Conservation (phyloP, 805 yeast species). For the Teunomyces tritomae region DNA sequence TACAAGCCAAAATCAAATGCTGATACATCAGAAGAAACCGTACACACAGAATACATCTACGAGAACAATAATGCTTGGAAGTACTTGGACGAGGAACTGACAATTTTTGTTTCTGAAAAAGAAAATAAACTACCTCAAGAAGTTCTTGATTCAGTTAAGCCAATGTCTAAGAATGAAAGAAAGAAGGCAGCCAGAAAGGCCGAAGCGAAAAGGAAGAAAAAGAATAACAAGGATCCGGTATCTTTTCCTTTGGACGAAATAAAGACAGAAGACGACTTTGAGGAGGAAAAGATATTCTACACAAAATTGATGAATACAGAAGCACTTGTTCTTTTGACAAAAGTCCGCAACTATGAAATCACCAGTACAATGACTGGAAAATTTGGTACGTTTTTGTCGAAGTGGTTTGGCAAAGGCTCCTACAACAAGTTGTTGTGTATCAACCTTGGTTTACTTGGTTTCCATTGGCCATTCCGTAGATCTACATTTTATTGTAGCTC, state of each 20-base stretch:
- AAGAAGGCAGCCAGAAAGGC: slow-evolving; percentile 4
- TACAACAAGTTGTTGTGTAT: slow-evolving; percentile 29
- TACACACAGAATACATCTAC: background rate
- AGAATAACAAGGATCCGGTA: background rate
- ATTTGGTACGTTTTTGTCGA: slow-evolving; percentile 18
- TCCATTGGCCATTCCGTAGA: slow-evolving; percentile 47
- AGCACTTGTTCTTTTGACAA: slow-evolving; percentile 38
- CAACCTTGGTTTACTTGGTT: slow-evolving; percentile 40
- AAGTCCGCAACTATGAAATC: slow-evolving; percentile 36
- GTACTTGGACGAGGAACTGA: slow-evolving; percentile 1
- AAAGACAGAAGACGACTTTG: background rate
- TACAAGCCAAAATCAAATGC: background rate
- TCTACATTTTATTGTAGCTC: slow-evolving; percentile 38
- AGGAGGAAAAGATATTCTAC: slow-evolving; percentile 19
- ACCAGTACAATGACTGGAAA: slow-evolving; percentile 29
- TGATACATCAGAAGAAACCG: background rate
- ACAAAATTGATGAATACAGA: slow-evolving; percentile 36
- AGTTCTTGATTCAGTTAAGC: background rate
- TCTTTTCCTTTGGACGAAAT: background rate
- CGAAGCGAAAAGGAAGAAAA: background rate
- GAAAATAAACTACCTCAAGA: background rate
- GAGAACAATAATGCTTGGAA: slow-evolving; percentile 1
- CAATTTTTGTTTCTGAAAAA: background rate
- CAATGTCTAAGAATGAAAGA: slow-evolving; percentile 1
- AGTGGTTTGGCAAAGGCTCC: slow-evolving; percentile 29